Evolutionary conservation across 768 basidiomycete species (phyloP), one percentile per base, ranked within the genome.

Genomic region (Psilocybe cyanescens): DNA sequence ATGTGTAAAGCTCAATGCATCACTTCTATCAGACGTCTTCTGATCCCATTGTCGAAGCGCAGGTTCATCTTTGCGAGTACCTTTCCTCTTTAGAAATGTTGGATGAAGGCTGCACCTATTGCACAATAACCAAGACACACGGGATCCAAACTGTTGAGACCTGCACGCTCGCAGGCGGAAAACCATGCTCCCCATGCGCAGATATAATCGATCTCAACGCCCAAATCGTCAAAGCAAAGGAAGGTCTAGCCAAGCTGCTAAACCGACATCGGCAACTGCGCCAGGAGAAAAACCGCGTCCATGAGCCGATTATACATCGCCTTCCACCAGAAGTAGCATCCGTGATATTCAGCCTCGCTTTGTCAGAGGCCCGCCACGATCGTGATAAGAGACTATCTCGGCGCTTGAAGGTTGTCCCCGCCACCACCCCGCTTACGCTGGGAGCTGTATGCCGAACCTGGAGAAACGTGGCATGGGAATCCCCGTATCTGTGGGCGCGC

Each of bases 361-460:
- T 59, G 12, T 31, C 51, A 8, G n/a, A 49, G 11, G 47, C 2
- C 11, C 17, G 28, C n/a, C 24, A 2, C 24, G 24, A 24, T 24
- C 24, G 24, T 24, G 24, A 24, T 24, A 24, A 24, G 24, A 24
- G 24, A 24, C 24, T 24, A 24, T 2, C 24, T 24, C 24, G 24
- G 2, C 24, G 24, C 24, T 24, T 24, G 24, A 24, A 24, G 24
- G 24, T 24, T 24, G 24, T 24, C 8, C 17, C 30, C 8, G n/a
- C 14, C 3, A 45, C 51, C 2, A 53, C 41, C 4, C 51, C 58
- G 1, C 53, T 51, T 17, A 53, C 50, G 7, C 19, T 59, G 16
- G 52, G 51, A 2, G 58, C 51, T 9, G 58, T 59, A 12, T 53
- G 58, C 14, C 39, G 44, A n/a, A 45, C 28, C 3, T 59, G 51